These are phyloP conservation scores for Pleurotus djamor DNA, from an alignment of 768 basidiomycete species.

Conservation along the genomic window DNA sequence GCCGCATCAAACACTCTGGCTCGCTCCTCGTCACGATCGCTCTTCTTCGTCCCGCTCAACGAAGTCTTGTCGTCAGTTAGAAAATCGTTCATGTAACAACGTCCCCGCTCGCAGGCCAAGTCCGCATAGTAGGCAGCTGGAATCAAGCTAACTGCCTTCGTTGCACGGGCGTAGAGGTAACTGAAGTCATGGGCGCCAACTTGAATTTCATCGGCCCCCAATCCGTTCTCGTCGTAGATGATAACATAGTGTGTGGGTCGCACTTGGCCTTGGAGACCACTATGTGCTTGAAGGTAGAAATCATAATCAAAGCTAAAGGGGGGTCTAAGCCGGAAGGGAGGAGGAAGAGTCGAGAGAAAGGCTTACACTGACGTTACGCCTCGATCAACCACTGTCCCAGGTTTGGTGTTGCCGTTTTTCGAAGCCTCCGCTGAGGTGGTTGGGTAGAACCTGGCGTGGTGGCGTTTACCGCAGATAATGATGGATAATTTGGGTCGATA, in stretches of 20 bases:
- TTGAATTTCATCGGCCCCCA: constrained; percentile 74
- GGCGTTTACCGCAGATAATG: constrained; percentile 60
- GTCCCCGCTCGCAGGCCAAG: constrained; percentile 77
- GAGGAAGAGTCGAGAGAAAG: constrained; percentile 9
- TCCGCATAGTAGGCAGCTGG: constrained; percentile 84
- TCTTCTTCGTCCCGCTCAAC: constrained; percentile 23
- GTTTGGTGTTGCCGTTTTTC: constrained; percentile 71
- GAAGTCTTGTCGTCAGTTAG: constrained; percentile 48
- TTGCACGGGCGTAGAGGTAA: constrained; percentile 81
- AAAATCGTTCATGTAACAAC: constrained; percentile 75
- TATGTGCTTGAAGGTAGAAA: constrained; percentile 72
- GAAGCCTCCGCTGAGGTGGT: constrained; percentile 47
- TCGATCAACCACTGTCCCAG: constrained; percentile 79
- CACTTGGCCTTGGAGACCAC: constrained; percentile 69
- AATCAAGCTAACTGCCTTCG: constrained; percentile 78
- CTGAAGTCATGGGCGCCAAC: constrained; percentile 65
- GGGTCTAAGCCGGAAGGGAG: constrained; percentile 11
- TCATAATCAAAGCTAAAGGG: constrained; percentile 55
- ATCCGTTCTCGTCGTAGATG: constrained; percentile 71
- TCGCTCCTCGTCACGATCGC: constrained; percentile 34
- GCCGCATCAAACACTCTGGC: constrained; percentile 43
- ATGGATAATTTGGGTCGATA: constrained; percentile 71
- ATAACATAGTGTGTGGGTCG: constrained; percentile 79
- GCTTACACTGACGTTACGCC: constrained; percentile 70
- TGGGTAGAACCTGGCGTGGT: constrained; percentile 48